Base-by-base conservation (phyloP, 805 yeast genomes). In the Sugiyamaella valdiviana region DNA sequence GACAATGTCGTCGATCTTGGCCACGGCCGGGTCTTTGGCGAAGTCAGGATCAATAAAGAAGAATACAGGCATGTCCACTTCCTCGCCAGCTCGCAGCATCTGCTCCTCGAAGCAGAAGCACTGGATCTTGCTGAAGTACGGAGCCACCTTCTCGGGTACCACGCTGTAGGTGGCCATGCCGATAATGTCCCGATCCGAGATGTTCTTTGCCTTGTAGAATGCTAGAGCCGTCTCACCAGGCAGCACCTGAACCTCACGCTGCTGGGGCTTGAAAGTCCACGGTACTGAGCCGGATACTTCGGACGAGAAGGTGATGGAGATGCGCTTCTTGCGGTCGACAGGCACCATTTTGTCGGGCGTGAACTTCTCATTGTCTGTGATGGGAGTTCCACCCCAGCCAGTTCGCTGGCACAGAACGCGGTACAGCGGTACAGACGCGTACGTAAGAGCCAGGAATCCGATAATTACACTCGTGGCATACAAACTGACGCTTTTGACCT, bases 111-210 rank as follows among this genome's bases (percentile, higher is more conserved):
- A 93, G 63, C 99, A 93, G 70, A 93, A 93, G 67, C 99, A 93
- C 66, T 93, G 99, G 61, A 93, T 93, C 68, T 93, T 93, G 71
- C 88, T 88, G 72, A 93, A 93, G 67, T 91, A 93, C 4, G 88
- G 96, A 0, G 98, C 95, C 5, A 93, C 95, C 59, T 87, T 91
- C 57, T 93, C 97, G 0, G 99, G 99, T 0, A 95, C 80, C 43
- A 93, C 96, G 4, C 95, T 84, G 65, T 93, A 93, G 0, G 99
- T 93, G 2, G 99, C 99, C 95, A 93, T 93, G 6, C 99, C 99
- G 46, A 93, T 87, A 39, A 93, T 86, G 63, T 93, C 98, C 58
- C 85, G 85, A 51, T 83, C 82, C 39, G 95, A 79, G 51, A 72
- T 72, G 63, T 93, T 93, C 65, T 82, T 85, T 20, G 99, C 99